Conservation (phyloP, 2,329 filamentous ascomycete genomes). For the Achaetomium macrosporum region DNA sequence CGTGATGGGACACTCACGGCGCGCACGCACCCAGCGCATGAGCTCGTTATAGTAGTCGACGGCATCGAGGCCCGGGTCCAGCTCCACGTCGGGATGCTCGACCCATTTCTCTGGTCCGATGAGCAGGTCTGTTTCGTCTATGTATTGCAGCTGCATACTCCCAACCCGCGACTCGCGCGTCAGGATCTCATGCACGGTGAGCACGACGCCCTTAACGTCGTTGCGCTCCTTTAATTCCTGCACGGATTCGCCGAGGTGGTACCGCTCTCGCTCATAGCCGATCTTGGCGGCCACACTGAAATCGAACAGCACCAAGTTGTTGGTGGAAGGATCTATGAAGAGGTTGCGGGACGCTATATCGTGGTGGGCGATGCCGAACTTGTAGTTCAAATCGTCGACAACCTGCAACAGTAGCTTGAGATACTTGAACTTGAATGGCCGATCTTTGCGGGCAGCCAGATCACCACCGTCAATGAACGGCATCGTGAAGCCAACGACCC, state of each 20-base stretch:
- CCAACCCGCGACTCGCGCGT: constrained; percentile 25
- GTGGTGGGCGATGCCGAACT: constrained; percentile 33
- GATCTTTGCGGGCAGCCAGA: constrained; percentile 23
- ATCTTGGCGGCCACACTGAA: constrained; percentile 29
- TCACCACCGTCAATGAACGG: constrained; percentile 33
- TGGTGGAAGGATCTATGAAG: constrained; percentile 29
- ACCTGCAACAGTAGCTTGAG: constrained; percentile 31
- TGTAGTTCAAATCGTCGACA: constrained; percentile 34
- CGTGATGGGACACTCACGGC: not conserved
- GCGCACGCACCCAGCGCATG: constrained; percentile 6
- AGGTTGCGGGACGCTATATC: constrained; percentile 35
- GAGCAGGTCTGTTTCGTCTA: constrained; percentile 10
- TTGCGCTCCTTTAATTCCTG: constrained; percentile 20
- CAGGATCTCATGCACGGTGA: constrained; percentile 32
- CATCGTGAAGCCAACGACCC: constrained; percentile 24
- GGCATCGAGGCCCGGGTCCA: constrained; percentile 22
- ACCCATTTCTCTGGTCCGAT: constrained; percentile 25
- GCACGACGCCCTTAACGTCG: constrained; percentile 33
- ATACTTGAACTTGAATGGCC: constrained; percentile 32
- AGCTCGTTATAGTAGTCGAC: constrained; percentile 11
- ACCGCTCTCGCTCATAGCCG: not conserved
- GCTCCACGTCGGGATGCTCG: constrained; percentile 29
- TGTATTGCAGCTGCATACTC: constrained; percentile 23
- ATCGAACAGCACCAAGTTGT: constrained; percentile 32
- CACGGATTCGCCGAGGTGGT: not conserved